Percentiles rank a stretch among this genome's conserved stretches.
Conservation (phyloP, 495 filamentous ascomycete genomes). For the Parathielavia hyrcaniae region DNA sequence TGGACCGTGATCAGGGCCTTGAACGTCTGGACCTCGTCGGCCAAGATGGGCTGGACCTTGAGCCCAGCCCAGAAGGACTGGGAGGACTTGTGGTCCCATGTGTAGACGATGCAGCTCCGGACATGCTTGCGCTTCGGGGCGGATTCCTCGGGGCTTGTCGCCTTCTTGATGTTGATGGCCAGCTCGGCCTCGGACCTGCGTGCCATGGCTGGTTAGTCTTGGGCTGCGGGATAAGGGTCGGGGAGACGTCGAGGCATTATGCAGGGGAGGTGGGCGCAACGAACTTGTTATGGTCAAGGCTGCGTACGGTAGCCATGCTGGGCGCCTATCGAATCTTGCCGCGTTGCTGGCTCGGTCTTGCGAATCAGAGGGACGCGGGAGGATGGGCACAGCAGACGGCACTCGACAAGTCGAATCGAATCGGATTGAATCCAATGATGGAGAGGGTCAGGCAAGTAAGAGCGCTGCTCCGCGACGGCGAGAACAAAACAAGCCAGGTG, state of each 20-base stretch:
- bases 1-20: slow-evolving; percentile 89
- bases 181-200: slow-evolving; percentile 85
- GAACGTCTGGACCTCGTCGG: slow-evolving; percentile 92
- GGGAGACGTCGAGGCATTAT: neutral
- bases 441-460: neutral
- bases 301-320: slow-evolving; percentile 44
- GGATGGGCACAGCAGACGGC: neutral
- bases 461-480: neutral
- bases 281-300: slow-evolving; percentile 45
- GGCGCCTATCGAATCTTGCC: slow-evolving; percentile 22
- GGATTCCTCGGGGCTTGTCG: slow-evolving; percentile 90
- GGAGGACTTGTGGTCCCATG: slow-evolving; percentile 98
- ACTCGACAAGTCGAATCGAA: neutral
- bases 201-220: slow-evolving; percentile 24
- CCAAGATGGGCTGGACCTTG: slow-evolving; percentile 98
- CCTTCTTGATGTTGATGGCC: slow-evolving; percentile 92
- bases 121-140: slow-evolving; percentile 99
- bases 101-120: slow-evolving; percentile 94
- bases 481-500: neutral
- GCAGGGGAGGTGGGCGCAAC: slow-evolving; percentile 7
- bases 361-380: slow-evolving; percentile 1
- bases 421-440: neutral
- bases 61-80: slow-evolving; percentile 95
- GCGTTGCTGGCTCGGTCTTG: neutral
- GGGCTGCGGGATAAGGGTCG: neutral